These are phyloP conservation scores for Xanthoceras sorbifolium DNA, from an alignment of 345 rosid genomes.

Conservation along the genomic window DNA sequence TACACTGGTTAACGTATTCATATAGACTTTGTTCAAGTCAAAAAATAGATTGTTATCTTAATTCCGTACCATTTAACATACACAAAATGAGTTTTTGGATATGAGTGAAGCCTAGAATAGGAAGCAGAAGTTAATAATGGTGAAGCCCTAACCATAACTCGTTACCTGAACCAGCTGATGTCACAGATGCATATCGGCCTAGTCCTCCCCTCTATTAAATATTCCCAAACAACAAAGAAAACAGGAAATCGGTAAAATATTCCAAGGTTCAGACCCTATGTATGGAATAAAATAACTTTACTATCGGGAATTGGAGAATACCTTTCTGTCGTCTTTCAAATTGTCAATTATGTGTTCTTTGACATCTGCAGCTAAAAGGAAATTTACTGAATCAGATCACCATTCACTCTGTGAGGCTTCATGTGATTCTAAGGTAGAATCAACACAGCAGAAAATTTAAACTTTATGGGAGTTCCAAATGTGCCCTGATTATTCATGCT, in stretches of 20 bases:
- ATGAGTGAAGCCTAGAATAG: background rate
- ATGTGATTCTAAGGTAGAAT: background rate
- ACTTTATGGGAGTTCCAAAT: background rate
- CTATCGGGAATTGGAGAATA: conserved; percentile 20
- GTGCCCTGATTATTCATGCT: background rate
- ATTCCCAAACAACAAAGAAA: conserved; percentile 8
- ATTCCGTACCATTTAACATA: background rate
- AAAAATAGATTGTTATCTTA: background rate
- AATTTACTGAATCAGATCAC: background rate
- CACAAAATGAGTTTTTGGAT: background rate
- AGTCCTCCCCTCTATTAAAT: conserved; percentile 48
- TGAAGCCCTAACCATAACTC: conserved; percentile 8
- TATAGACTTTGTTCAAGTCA: background rate
- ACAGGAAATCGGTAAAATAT: conserved; percentile 19
- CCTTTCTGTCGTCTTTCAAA: conserved; percentile 64
- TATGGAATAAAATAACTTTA: background rate
- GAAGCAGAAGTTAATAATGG: background rate
- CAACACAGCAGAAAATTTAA: background rate
- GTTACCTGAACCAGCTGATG: conserved; percentile 60
- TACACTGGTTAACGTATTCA: background rate
- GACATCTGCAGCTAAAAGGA: conserved; percentile 43
- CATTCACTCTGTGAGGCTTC: background rate
- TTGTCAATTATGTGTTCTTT: conserved; percentile 57
- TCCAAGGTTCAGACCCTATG: conserved; percentile 10
- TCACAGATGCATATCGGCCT: conserved; percentile 54